A percentile compares a stretch with the other conserved stretches of the same genome.
Evolutionary conservation across 1,284 basidiomycete species (phyloP).

Genomic region (Erythrobasidium hasegawianum): DNA sequence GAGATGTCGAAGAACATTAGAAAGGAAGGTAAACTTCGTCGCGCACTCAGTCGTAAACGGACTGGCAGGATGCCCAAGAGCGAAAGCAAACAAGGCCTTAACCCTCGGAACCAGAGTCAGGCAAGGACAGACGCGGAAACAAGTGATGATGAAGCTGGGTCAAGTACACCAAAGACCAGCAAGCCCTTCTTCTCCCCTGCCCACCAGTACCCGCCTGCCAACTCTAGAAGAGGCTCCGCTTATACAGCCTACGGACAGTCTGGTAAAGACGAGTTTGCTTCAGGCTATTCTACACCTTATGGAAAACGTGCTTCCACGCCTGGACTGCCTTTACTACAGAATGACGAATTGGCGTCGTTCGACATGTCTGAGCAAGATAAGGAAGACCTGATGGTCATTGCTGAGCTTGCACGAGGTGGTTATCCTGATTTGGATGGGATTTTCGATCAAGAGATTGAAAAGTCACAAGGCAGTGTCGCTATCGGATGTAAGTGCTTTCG

Average conservation of each 20-base stretch:
- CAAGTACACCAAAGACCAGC: not conserved
- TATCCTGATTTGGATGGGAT: constrained; percentile 57
- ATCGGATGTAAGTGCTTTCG: constrained; percentile 41
- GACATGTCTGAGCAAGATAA: constrained; percentile 65
- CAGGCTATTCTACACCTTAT: constrained; percentile 24
- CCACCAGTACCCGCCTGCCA: constrained; percentile 23
- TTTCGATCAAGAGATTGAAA: constrained; percentile 41
- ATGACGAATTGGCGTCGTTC: constrained; percentile 51
- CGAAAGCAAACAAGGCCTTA: constrained; percentile 24
- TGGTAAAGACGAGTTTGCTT: constrained; percentile 19
- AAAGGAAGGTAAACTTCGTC: constrained; percentile 65
- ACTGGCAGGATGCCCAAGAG: constrained; percentile 13
- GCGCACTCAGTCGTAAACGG: constrained; percentile 56
- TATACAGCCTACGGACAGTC: constrained; percentile 10
- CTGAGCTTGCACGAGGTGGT: constrained; percentile 67
- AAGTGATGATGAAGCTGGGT: constrained; percentile 17
- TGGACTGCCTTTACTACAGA: constrained; percentile 31
- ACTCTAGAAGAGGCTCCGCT: constrained; percentile 2
- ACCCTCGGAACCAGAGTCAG: constrained; percentile 10
- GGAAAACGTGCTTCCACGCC: constrained; percentile 9
- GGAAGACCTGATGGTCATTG: constrained; percentile 62
- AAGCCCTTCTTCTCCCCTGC: not conserved
- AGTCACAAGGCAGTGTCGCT: constrained; percentile 40
- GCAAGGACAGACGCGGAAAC: not conserved
- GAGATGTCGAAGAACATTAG: constrained; percentile 61